phyloP scores from a whole-genome alignment of 2,329 filamentous ascomycete species.

The Sarocladiaceae sp. region DNA sequence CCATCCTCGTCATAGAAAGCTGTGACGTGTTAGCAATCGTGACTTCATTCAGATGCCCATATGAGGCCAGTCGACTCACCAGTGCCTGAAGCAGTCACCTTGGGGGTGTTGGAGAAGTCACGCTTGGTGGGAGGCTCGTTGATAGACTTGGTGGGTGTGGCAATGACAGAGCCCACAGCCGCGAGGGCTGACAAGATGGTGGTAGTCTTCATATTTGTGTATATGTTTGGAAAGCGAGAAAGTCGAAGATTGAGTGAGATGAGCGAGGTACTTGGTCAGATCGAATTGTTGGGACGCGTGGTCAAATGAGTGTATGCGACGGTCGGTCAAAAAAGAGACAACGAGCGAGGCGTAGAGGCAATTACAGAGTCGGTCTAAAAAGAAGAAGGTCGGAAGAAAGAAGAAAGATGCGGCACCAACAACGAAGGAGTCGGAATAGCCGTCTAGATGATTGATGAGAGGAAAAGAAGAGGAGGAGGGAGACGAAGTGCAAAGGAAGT shows the following conservation, averaged over 20 bases:
- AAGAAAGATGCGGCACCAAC: constrained; percentile 3
- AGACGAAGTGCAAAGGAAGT: constrained; percentile 13
- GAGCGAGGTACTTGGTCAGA: neutral
- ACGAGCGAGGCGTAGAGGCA: neutral
- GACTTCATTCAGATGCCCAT: neutral
- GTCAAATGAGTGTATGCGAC: constrained; percentile 9
- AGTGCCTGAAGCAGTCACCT: constrained; percentile 52
- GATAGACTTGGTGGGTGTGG: constrained; percentile 46
- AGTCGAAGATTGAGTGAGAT: neutral
- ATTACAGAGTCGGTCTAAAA: constrained; percentile 10
- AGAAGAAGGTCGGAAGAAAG: constrained; percentile 14
- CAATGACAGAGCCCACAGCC: constrained; percentile 38
- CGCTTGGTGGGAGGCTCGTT: constrained; percentile 46
- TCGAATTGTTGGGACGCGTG: neutral
- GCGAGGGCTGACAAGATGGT: constrained; percentile 44
- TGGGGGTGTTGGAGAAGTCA: constrained; percentile 38
- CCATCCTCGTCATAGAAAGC: constrained; percentile 49
- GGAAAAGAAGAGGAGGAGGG: constrained; percentile 15
- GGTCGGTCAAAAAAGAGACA: constrained; percentile 8
- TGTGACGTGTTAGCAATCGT: constrained; percentile 22
- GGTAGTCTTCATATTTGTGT: constrained; percentile 41
- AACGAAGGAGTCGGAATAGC: constrained; percentile 3
- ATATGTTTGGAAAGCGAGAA: neutral
- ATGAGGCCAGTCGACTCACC: constrained; percentile 32
- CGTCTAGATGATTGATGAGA: constrained; percentile 12